A percentile compares a stretch with the other conserved stretches of the same genome.
phyloP scores from a whole-genome alignment of 352 stramenopile species.

The Ophiocytium majus region DNA sequence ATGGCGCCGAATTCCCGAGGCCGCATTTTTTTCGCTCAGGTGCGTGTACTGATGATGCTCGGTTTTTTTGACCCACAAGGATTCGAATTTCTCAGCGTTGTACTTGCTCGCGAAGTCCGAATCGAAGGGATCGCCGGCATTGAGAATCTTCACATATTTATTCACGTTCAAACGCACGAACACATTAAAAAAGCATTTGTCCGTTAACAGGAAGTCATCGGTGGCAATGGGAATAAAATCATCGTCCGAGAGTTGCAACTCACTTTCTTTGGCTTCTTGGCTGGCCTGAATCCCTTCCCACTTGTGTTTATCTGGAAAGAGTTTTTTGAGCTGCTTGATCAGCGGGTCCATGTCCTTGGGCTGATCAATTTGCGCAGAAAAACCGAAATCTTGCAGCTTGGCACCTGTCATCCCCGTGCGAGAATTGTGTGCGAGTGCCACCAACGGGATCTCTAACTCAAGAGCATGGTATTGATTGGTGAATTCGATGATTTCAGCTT shows the following conservation, averaged over 20 bases:
- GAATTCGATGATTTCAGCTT: background rate
- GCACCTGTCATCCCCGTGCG: too few relatives aligned
- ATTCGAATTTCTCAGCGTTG: background rate
- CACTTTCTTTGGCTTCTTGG: constrained; percentile 6
- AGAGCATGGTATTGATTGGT: too few relatives aligned
- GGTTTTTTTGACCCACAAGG: background rate
- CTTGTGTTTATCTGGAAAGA: too few relatives aligned
- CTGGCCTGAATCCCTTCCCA: too few relatives aligned
- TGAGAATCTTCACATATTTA: background rate
- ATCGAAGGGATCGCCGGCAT: background rate
- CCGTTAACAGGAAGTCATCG: background rate
- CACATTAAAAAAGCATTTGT: constrained; percentile 9
- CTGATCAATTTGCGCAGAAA: background rate
- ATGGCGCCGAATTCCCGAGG: background rate
- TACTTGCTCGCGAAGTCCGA: background rate
- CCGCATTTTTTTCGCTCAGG: background rate
- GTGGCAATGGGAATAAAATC: background rate
- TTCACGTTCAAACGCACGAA: background rate
- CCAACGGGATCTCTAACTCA: background rate
- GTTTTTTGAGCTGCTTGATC: constrained; percentile 8
- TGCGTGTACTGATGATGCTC: background rate
- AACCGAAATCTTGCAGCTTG: too few relatives aligned
- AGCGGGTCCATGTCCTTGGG: background rate
- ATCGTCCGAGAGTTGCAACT: background rate
- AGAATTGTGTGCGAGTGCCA: too few relatives aligned